Evolutionary conservation across 331 rosid species (phyloP).

Genomic region (Acacia pycnantha): DNA sequence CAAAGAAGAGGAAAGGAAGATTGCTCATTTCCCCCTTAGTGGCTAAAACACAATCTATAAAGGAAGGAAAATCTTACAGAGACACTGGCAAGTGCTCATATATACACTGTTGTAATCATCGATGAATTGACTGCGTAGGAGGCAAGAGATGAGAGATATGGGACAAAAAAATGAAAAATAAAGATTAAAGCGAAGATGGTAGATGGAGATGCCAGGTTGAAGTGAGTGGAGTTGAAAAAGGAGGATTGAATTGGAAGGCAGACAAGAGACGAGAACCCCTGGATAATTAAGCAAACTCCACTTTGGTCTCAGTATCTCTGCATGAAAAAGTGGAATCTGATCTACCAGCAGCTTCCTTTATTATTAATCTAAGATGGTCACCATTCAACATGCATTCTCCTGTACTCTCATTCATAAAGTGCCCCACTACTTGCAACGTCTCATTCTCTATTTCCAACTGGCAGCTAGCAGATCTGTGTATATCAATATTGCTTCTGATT

Average conservation of each 20-base stretch:
- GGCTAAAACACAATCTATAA: neutral
- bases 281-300: constrained; percentile 14
- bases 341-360: neutral
- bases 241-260: constrained; percentile 21
- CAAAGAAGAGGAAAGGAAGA: constrained; percentile 8
- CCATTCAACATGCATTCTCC: constrained; percentile 26
- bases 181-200: neutral
- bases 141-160: neutral
- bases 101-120: neutral
- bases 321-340: constrained; percentile 22
- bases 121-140: neutral
- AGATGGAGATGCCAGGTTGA: neutral
- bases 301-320: constrained; percentile 23
- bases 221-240: constrained; percentile 6
- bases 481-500: neutral
- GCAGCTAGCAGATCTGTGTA: constrained; percentile 15
- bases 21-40: neutral
- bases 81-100: neutral
- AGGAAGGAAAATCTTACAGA: neutral
- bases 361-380: constrained; percentile 38
- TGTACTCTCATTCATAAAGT: constrained; percentile 13
- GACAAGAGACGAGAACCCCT: constrained; percentile 27
- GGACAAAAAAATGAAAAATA: neutral
- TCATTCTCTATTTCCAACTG: constrained; percentile 29
- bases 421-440: neutral